A percentile compares a stretch with the other conserved stretches of the same genome.
Conservation (phyloP, 1,284 basidiomycete genomes). For the Naganishia sp. region DNA sequence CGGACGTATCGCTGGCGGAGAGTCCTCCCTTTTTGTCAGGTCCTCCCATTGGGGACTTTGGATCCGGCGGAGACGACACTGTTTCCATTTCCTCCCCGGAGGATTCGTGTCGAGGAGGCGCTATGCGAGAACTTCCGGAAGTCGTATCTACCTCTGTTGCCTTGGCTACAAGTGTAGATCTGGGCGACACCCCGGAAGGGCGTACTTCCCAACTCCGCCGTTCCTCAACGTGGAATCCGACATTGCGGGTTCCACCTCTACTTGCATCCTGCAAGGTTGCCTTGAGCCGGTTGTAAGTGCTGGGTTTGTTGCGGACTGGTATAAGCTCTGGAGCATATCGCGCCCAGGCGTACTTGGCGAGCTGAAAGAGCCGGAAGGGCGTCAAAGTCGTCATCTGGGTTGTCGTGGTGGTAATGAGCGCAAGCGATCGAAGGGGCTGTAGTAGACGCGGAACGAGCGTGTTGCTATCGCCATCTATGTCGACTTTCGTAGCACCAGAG, state of each 20-base stretch:
- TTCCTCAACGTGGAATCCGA: constrained; percentile 25
- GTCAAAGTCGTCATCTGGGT: constrained; percentile 42
- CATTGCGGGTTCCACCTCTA: constrained; percentile 23
- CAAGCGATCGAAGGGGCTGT: not conserved
- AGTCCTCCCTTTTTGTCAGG: constrained; percentile 39
- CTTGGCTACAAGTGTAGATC: not conserved
- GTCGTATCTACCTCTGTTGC: not conserved
- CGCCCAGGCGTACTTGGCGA: constrained; percentile 46
- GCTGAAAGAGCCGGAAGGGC: constrained; percentile 47
- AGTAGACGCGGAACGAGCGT: constrained; percentile 5
- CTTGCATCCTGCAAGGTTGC: constrained; percentile 17
- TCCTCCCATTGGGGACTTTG: constrained; percentile 39
- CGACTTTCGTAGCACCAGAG: not conserved
- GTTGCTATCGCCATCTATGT: not conserved
- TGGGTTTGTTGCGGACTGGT: constrained; percentile 2
- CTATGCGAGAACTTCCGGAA: not conserved
- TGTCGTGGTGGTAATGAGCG: not conserved
- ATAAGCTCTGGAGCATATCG: constrained; percentile 39
- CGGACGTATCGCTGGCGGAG: constrained; percentile 31
- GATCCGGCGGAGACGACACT: constrained; percentile 20
- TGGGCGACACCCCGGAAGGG: not conserved
- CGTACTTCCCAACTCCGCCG: constrained; percentile 24
- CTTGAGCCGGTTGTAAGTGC: constrained; percentile 17
- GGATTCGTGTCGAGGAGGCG: not conserved
- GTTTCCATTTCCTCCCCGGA: not conserved